Conservation (phyloP, 495 filamentous ascomycete genomes). For the Trichocladium uniseriatum region DNA sequence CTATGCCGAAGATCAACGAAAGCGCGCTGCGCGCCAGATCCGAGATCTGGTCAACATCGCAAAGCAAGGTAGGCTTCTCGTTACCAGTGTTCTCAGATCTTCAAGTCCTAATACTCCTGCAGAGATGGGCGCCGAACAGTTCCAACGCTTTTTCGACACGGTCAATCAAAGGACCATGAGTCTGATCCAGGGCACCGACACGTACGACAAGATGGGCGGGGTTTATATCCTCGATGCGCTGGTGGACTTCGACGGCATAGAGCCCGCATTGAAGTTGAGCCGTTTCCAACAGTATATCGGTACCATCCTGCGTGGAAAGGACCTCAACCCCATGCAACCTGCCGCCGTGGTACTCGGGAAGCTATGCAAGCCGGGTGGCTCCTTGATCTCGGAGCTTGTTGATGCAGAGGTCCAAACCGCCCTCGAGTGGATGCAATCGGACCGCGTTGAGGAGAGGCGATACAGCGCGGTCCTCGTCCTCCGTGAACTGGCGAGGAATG, state of each 20-base stretch:
- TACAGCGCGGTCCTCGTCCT: conserved; percentile 88
- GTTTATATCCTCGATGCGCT: conserved; percentile 85
- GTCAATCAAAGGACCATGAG: conserved; percentile 66
- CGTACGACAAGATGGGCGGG: conserved; percentile 79
- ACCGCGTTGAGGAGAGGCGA: conserved; percentile 80
- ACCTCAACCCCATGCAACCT: conserved; percentile 74
- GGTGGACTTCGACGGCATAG: conserved; percentile 92
- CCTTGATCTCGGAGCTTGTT: conserved; percentile 89
- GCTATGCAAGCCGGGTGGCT: conserved; percentile 84
- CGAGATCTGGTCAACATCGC: conserved; percentile 32
- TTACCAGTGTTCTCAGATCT: not conserved
- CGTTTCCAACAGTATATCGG: conserved; percentile 86
- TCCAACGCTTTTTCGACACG: conserved; percentile 66
- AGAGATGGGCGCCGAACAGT: conserved; percentile 74
- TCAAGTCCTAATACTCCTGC: not conserved
- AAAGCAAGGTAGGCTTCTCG: conserved; percentile 27
- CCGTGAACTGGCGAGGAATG: conserved; percentile 79
- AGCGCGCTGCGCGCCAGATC: conserved; percentile 34
- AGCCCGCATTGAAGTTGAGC: conserved; percentile 86
- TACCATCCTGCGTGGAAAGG: conserved; percentile 76
- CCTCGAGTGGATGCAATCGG: conserved; percentile 91
- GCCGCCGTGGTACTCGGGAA: conserved; percentile 82
- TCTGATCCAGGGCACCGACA: conserved; percentile 74
- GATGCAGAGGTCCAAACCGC: conserved; percentile 93
- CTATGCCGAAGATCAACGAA: conserved; percentile 30